These are phyloP conservation scores for Populus tremula DNA, from an alignment of 345 rosid species.

Conservation along the genomic window DNA sequence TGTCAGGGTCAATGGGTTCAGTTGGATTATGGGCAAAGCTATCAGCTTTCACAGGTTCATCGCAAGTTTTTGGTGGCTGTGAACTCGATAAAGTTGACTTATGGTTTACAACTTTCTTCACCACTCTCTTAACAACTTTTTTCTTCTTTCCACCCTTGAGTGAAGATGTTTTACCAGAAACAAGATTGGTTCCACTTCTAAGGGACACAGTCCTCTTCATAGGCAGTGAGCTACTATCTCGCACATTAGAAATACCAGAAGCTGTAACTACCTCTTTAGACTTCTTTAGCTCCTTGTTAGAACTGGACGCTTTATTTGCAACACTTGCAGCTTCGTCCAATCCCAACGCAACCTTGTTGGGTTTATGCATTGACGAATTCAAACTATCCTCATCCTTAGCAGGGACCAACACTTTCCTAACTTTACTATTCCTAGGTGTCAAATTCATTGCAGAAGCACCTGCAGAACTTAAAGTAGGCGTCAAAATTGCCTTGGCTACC, in stretches of 20 bases:
- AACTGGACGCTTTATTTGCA: constrained; percentile 24
- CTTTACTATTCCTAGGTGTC: constrained; percentile 51
- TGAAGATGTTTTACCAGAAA: constrained; percentile 30
- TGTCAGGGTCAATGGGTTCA: constrained; percentile 18
- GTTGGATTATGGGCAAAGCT: constrained; percentile 13
- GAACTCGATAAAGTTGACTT: constrained; percentile 13
- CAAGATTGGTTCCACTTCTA: constrained; percentile 33
- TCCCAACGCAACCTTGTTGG: constrained; percentile 28
- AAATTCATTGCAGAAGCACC: constrained; percentile 29
- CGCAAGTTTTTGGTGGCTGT: constrained; percentile 21
- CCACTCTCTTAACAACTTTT: constrained; percentile 44
- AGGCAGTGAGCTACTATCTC: constrained; percentile 20
- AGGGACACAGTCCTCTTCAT: constrained; percentile 24
- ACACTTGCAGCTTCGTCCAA: constrained; percentile 21
- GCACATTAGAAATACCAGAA: constrained; percentile 21
- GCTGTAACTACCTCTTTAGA: constrained; percentile 28
- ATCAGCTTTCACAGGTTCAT: constrained; percentile 22
- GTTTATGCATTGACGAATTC: constrained; percentile 20
- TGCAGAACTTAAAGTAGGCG: constrained; percentile 37
- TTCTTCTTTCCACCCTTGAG: constrained; percentile 51
- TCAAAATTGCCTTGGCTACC: constrained; percentile 68
- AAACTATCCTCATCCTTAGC: constrained; percentile 39
- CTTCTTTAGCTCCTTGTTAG: constrained; percentile 33
- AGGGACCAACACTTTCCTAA: constrained; percentile 36
- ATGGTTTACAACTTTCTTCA: constrained; percentile 32